Evolutionary conservation across 192 early-diverging fungal genomes (phyloP).

Genomic region (Cladochytrium replicatum): DNA sequence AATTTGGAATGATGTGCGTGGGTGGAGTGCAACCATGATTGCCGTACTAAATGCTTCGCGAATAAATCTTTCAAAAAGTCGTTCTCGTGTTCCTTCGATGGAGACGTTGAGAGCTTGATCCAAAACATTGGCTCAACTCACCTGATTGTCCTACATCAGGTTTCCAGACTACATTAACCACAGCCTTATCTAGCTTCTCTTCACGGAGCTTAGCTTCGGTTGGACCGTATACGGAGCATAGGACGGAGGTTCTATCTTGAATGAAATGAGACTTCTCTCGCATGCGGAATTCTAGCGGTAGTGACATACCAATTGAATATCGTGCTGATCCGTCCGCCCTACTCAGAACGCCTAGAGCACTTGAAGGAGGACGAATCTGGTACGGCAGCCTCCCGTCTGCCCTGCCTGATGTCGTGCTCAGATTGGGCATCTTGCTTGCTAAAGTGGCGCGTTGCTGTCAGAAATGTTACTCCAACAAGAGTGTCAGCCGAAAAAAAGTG

Average conservation of each 20-base stretch:
- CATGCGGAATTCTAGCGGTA: not conserved
- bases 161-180: slow-evolving; percentile 68
- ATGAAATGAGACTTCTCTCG: not conserved
- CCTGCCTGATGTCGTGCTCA: too few relatives aligned
- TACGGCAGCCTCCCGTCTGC: too few relatives aligned
- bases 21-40: slow-evolving; percentile 70
- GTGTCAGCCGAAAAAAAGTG: too few relatives aligned
- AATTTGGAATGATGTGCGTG: slow-evolving; percentile 78
- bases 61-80: slow-evolving; percentile 58
- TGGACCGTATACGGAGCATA: slow-evolving; percentile 79
- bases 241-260: slow-evolving; percentile 57
- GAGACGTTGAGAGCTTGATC: too few relatives aligned
- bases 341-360: slow-evolving; percentile 56
- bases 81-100: slow-evolving; percentile 52
- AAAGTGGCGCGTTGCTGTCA: too few relatives aligned
- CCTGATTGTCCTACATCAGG: slow-evolving; percentile 54
- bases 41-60: slow-evolving; percentile 64
- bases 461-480: too few relatives aligned
- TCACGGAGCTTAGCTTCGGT: slow-evolving; percentile 75
- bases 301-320: slow-evolving; percentile 59
- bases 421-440: too few relatives aligned
- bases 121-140: too few relatives aligned
- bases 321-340: slow-evolving; percentile 79
- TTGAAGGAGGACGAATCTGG: slow-evolving; percentile 64
- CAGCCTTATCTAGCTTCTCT: slow-evolving; percentile 80